Evolutionary conservation across 2,329 filamentous ascomycete species (phyloP).

Genomic region (Xylariaceae sp.): DNA sequence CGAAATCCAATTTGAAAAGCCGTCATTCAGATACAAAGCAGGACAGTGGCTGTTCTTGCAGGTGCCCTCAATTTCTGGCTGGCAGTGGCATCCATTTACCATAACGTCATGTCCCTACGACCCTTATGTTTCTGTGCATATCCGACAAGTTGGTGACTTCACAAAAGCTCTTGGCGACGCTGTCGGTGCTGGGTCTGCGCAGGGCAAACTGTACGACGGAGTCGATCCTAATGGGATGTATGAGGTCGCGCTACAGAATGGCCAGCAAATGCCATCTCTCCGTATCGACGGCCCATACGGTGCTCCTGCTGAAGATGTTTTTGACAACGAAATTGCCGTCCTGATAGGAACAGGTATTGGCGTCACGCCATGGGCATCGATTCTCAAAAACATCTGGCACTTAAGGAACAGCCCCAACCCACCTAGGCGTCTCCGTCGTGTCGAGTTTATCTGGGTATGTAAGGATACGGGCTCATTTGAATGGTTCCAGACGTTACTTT

Average conservation of each 20-base stretch:
- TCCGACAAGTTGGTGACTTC: constrained; percentile 95
- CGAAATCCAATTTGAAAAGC: constrained; percentile 95
- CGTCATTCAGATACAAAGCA: constrained; percentile 95
- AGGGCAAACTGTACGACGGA: constrained; percentile 84
- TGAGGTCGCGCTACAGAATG: constrained; percentile 90
- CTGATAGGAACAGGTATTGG: constrained; percentile 84
- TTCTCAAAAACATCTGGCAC: constrained; percentile 98
- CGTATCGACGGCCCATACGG: constrained; percentile 95
- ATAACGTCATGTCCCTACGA: constrained; percentile 98
- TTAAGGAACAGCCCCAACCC: constrained; percentile 86
- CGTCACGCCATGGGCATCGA: constrained; percentile 81
- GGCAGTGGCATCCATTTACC: constrained; percentile 98
- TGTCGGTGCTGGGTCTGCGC: constrained; percentile 83
- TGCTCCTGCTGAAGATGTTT: constrained; percentile 95
- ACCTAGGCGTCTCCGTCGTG: constrained; percentile 80
- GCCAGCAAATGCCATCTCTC: constrained; percentile 84
- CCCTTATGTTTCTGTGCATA: constrained; percentile 88
- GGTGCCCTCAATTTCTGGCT: constrained; percentile 78
- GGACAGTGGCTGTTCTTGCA: constrained; percentile 98
- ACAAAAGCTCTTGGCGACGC: constrained; percentile 91
- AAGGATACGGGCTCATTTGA: constrained; percentile 94
- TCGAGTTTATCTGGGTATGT: constrained; percentile 99
- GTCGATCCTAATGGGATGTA: constrained; percentile 96
- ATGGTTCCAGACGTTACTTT: constrained; percentile 95
- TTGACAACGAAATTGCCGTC: constrained; percentile 85